These are phyloP conservation scores for Phylloporus sp. DNA, from an alignment of 768 basidiomycete genomes.

Conservation along the genomic window DNA sequence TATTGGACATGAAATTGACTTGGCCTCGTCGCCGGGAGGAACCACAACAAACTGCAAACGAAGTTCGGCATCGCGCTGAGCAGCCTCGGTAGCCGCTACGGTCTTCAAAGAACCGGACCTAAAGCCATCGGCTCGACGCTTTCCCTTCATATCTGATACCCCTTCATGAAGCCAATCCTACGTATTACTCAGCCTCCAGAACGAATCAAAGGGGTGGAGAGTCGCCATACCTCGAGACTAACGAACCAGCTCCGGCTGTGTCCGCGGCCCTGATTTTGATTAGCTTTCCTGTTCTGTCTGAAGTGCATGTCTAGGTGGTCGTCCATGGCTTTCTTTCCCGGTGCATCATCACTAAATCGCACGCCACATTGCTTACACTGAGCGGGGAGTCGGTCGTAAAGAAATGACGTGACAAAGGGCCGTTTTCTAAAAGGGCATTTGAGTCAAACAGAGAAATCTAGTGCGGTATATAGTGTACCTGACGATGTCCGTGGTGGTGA, in stretches of 20 bases:
- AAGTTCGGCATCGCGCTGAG: conserved; percentile 71
- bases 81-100: conserved; percentile 55
- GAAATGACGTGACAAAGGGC: conserved; percentile 54
- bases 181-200: conserved; percentile 10
- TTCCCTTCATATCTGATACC: conserved; percentile 58
- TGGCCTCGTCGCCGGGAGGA: conserved; percentile 85
- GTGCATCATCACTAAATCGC: conserved; percentile 68
- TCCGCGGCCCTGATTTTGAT: conserved; percentile 73
- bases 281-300: conserved; percentile 81
- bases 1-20: conserved; percentile 82
- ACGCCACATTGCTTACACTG: conserved; percentile 95
- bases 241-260: conserved; percentile 90
- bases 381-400: conserved; percentile 69
- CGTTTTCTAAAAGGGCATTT: conserved; percentile 35
- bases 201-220: not conserved
- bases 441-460: not conserved
- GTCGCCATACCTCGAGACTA: conserved; percentile 61
- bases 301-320: conserved; percentile 97
- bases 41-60: conserved; percentile 79
- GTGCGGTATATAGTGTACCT: conserved; percentile 43
- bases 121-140: conserved; percentile 53
- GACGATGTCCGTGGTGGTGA: conserved; percentile 65
- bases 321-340: conserved; percentile 74
- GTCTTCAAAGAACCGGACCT: conserved; percentile 51
- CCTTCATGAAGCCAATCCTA: conserved; percentile 89